A percentile compares a stretch with the other conserved stretches of the same genome.
Conservation (phyloP, 495 filamentous ascomycete species). For the Choiromyces venosus region DNA sequence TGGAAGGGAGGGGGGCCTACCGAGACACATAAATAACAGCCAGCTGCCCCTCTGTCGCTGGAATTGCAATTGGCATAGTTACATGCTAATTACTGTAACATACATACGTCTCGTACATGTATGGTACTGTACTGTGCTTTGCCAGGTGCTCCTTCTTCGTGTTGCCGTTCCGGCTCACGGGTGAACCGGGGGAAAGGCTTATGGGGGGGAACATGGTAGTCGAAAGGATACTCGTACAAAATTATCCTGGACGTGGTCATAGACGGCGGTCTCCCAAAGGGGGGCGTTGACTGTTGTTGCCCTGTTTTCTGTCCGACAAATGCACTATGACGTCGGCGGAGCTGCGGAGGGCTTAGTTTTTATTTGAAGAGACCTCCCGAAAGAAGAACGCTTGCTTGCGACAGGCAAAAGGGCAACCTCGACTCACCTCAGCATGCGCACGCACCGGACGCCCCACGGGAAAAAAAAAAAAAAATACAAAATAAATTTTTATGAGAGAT, state of each 20-base stretch:
- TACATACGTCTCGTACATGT: conserved; percentile 33
- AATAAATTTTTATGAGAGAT: background rate
- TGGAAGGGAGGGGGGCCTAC: conserved; percentile 19
- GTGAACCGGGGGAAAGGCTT: conserved; percentile 11
- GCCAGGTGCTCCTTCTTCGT: conserved; percentile 18
- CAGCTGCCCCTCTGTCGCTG: conserved; percentile 34
- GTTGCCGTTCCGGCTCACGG: conserved; percentile 38
- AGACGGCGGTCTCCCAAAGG: conserved; percentile 37
- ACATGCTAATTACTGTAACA: conserved; percentile 35
- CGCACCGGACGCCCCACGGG: conserved; percentile 32
- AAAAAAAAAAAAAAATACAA: conserved; percentile 3
- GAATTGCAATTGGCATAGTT: conserved; percentile 37
- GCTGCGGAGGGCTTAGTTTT: conserved; percentile 37
- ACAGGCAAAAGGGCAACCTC: conserved; percentile 31
- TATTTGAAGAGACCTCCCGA: conserved; percentile 40
- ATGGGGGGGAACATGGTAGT: conserved; percentile 23
- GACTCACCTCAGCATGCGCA: too few species aligned
- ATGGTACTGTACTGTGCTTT: conserved; percentile 27
- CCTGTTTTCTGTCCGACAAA: conserved; percentile 40
- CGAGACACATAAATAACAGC: conserved; percentile 41
- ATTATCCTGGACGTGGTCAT: conserved; percentile 33
- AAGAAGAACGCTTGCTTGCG: conserved; percentile 38
- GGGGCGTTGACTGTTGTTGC: conserved; percentile 39
- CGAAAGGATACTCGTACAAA: conserved; percentile 20
- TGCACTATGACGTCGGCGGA: conserved; percentile 41